phyloP scores from a whole-genome alignment of 2,329 filamentous ascomycete genomes.

The Allantophomopsis cytisporea region DNA sequence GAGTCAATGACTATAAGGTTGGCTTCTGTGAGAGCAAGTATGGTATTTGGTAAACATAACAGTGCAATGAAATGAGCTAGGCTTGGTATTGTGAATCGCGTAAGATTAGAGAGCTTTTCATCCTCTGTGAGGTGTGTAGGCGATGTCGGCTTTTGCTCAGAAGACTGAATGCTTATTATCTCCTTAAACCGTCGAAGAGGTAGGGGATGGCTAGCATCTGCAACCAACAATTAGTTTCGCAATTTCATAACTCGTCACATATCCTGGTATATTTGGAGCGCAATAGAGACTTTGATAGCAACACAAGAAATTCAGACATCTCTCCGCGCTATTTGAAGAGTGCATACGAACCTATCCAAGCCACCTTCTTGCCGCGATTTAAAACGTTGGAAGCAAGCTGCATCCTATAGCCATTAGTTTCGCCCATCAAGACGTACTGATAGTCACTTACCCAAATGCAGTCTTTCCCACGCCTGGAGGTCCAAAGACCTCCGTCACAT shows the following conservation, averaged over 20 bases:
- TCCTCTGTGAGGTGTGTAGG: constrained; percentile 4
- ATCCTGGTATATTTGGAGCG: too few relatives aligned
- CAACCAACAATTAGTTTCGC: too few relatives aligned
- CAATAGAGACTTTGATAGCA: too few relatives aligned
- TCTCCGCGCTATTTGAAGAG: too few relatives aligned
- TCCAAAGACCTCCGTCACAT: constrained; percentile 79
- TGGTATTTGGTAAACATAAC: constrained; percentile 49
- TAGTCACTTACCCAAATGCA: constrained; percentile 38
- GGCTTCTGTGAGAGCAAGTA: constrained; percentile 48
- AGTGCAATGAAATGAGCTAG: constrained; percentile 59
- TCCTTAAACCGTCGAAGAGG: constrained; percentile 30
- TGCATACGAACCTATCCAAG: constrained; percentile 60
- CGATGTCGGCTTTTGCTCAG: too few relatives aligned
- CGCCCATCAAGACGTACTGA: too few relatives aligned
- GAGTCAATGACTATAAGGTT: constrained; percentile 66
- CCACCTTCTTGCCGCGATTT: constrained; percentile 43
- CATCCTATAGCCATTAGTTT: constrained; percentile 33
- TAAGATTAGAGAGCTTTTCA: constrained; percentile 49
- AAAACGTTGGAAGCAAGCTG: constrained; percentile 56
- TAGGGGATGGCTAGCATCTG: constrained; percentile 23
- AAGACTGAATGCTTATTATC: constrained; percentile 15
- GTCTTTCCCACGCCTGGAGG: constrained; percentile 82
- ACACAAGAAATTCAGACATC: too few relatives aligned
- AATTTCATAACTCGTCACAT: too few relatives aligned
- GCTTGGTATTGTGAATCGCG: constrained; percentile 46